phyloP scores from a whole-genome alignment of 2,329 filamentous ascomycete species.

The Alternaria incomplexa region DNA sequence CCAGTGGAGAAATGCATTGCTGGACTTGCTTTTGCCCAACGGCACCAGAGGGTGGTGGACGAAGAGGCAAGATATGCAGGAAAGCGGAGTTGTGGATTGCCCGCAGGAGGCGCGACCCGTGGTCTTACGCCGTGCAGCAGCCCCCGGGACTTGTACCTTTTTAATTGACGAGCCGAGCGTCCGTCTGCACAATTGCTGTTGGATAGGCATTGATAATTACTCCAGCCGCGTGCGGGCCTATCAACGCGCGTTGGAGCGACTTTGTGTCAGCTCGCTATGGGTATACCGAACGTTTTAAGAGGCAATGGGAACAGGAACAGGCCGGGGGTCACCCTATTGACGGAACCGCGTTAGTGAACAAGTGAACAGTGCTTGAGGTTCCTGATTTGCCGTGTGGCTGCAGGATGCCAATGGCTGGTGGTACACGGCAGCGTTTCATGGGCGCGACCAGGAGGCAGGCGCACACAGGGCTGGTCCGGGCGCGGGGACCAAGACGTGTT shows the following conservation, averaged over 20 bases:
- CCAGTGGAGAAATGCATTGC: neutral
- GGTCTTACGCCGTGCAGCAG: slow-evolving; percentile 8
- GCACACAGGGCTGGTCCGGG: neutral
- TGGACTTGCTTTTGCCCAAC: neutral
- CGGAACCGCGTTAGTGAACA: slow-evolving; percentile 7
- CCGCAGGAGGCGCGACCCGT: slow-evolving; percentile 3
- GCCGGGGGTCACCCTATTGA: neutral
- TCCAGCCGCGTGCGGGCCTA: neutral
- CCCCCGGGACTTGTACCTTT: neutral
- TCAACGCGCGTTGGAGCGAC: neutral
- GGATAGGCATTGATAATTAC: neutral
- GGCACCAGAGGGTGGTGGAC: neutral
- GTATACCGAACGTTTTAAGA: neutral
- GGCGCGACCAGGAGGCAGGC: neutral
- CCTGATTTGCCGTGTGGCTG: slow-evolving; percentile 5
- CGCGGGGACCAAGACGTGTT: neutral
- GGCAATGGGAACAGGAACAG: neutral
- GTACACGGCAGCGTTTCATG: slow-evolving; percentile 5
- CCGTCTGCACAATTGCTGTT: neutral
- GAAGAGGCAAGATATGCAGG: slow-evolving; percentile 4
- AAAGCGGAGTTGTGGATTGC: slow-evolving; percentile 6
- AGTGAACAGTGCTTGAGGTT: slow-evolving; percentile 7
- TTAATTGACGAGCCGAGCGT: neutral
- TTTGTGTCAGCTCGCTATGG: neutral
- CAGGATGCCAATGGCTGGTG: slow-evolving; percentile 1